Percentiles rank a stretch among this genome's conserved stretches.
These are phyloP conservation scores for Tricholoma terreum DNA, from an alignment of 768 basidiomycete genomes.

Conservation along the genomic window DNA sequence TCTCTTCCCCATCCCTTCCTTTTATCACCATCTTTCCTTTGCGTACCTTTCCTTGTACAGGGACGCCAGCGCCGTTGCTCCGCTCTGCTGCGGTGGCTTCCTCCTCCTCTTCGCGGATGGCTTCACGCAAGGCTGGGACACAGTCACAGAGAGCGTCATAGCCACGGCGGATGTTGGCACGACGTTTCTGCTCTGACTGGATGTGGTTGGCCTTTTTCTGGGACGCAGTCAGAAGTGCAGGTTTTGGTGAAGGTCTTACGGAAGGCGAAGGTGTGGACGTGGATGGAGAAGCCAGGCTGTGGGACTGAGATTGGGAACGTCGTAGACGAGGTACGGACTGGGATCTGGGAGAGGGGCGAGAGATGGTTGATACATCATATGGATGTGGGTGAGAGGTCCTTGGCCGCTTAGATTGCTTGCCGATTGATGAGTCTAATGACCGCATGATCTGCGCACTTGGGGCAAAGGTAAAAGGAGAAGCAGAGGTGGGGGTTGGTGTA, in stretches of 20 bases:
- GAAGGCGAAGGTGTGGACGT: slow-evolving; percentile 19
- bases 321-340: not conserved
- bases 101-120: slow-evolving; percentile 75
- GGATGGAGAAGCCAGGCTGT: slow-evolving; percentile 11
- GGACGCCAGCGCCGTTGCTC: slow-evolving; percentile 14
- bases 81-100: slow-evolving; percentile 27
- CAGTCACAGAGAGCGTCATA: slow-evolving; percentile 86
- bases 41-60: slow-evolving; percentile 24
- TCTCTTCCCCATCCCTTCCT: slow-evolving; percentile 46
- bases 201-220: slow-evolving; percentile 96
- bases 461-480: slow-evolving; percentile 15
- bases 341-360: slow-evolving; percentile 3
- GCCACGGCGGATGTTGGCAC: slow-evolving; percentile 85
- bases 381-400: slow-evolving; percentile 16
- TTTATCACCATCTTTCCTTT: slow-evolving; percentile 48
- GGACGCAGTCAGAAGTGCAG: slow-evolving; percentile 65
- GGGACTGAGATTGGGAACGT: slow-evolving; percentile 8
- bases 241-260: slow-evolving; percentile 28
- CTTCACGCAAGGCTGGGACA: slow-evolving; percentile 79
- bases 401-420: slow-evolving; percentile 10
- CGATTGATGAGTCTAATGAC: not conserved
- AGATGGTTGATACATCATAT: slow-evolving; percentile 12
- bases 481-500: slow-evolving; percentile 21
- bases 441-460: not conserved
- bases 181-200: slow-evolving; percentile 89